Evolutionary conservation across 495 filamentous ascomycete genomes (phyloP), one percentile per base, ranked within the genome.

Genomic region (Aspergillus homomorphus): DNA sequence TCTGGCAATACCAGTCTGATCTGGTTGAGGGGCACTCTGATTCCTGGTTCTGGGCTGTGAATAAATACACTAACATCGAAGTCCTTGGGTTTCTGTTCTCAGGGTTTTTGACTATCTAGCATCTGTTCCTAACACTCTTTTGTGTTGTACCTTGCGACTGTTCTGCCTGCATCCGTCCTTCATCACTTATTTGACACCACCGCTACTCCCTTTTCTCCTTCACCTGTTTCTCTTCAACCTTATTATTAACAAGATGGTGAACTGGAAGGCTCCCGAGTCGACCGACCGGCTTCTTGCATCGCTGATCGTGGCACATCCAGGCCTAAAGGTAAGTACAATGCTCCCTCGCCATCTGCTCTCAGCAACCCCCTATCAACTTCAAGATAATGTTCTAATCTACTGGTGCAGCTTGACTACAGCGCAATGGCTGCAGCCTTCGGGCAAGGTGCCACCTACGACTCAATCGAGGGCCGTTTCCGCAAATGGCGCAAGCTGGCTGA

Each of bases 231-330:
- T 2, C 19, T 15, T 18, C 4, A 44, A 4, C 12, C 12, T 44
- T 18, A 44, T 6, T 15, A 1, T 8, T 24, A 38, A 21, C 58
- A 69, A 57, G n/a, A 77, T 77, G 74, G 66, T 77, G 1, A 72
- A 77, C 45, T 77, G 74, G 74, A 75, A 71, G 46, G 52, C 48
- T 0, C 10, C 59, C 0, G 66, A 71, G 4, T 60, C 66, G 9
- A 66, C 56, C 22, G 60, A 71, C 16, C 71, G 74, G 18, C 59
- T 77, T 0, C 15, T 77, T 3, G 71, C 65, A 6, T 58, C 69
- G 5, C 50, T 74, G 7, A 58, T 75, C 4, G 74, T 71, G 5
- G 69, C 68, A 4, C 63, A 71, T 26, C 62, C 67, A 1, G 15
- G 12, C 1, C 45, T 64, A 1, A 69, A 63, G 53, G 64, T 70